Base-by-base conservation (phyloP, 2,329 filamentous ascomycete species). In the Knufia petricola region DNA sequence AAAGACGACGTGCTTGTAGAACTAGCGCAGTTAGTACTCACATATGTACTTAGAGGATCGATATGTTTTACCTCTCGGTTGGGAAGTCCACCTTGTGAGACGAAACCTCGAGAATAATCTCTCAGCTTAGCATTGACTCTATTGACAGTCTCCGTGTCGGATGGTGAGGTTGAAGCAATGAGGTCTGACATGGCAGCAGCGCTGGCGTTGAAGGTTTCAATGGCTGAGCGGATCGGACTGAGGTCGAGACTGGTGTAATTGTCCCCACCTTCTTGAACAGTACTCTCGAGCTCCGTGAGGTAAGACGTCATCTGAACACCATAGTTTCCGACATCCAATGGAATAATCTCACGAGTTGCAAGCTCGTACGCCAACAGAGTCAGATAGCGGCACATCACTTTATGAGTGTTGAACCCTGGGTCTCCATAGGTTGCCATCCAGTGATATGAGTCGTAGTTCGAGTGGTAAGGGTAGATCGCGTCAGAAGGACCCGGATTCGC, bases 341-440 rank as follows among this genome's bases (percentile, higher is more conserved):
- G 67, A n/a, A 70, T 57, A 21, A 67, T 53, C 0, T 63, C 55
- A 46, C 69, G 66, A 24, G 53, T 63, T 9, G 65, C 59, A 30
- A 71, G 58, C 52, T 69, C 66, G 52, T 70, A 70, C 3, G 66
- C 59, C 4, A 73, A 59, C 6, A 73, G 60, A 0, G 66, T 60
- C 2, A 71, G 56, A 49, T 67, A 70, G 49, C 74, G 70, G 4
- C 71, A 72, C 54, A 77, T 72, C 2, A 68, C 70, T 6, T 66
- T 66, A 55, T 77, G 74, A 1, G 68, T 66, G 39, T 64, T 59
- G 58, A 74, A 76, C 2, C 69, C 72, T 0, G 71, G 71, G 54
- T 77, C 74, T 3, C 86, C 86, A 56, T 79, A 87, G 2, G 71
- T 82, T 12, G 82, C 74, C 85, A 92, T 92, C 87, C 87, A 94